Evolutionary conservation across 164 flowering plant genomes (phyloP).

Genomic region (Liriodendron chinense): DNA sequence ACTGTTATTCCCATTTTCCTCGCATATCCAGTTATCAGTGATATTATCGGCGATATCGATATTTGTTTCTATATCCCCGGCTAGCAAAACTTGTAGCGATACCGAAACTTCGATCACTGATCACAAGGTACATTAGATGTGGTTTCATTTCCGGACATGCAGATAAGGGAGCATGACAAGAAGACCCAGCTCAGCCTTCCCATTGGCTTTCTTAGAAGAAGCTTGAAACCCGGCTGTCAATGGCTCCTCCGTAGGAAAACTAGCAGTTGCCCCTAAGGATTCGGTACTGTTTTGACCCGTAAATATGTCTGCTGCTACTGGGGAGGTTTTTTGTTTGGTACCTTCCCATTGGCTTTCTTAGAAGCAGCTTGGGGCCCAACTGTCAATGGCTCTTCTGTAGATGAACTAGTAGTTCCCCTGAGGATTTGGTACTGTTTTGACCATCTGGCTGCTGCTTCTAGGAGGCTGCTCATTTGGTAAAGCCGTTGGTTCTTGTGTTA

Average conservation of each 20-base stretch:
- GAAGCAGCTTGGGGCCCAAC: neutral
- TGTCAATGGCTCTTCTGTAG: neutral
- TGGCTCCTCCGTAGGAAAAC: neutral
- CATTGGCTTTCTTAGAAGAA: conserved; percentile 4
- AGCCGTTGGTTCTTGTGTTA: neutral
- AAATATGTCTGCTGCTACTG: conserved; percentile 5
- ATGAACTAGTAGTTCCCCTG: neutral
- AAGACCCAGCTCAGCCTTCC: conserved; percentile 5
- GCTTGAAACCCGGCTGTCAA: neutral
- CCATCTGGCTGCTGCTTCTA: conserved; percentile 2
- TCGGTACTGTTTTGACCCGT: neutral
- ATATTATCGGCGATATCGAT: no score
- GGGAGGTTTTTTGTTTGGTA: neutral
- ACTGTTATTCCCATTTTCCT: no score
- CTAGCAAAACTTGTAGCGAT: no score
- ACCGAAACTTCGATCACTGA: no score
- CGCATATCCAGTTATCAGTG: no score
- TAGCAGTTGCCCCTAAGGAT: neutral
- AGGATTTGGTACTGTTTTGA: neutral
- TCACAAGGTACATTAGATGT: no score
- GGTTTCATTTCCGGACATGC: neutral
- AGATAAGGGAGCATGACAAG: neutral
- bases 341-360: conserved; percentile 5
- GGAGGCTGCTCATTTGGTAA: conserved; percentile 1
- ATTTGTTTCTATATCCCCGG: no score